A percentile compares a stretch with the other conserved stretches of the same genome.
These are phyloP conservation scores for Chrysoporthe puriensis DNA, from an alignment of 2,329 filamentous ascomycete species.

Conservation along the genomic window DNA sequence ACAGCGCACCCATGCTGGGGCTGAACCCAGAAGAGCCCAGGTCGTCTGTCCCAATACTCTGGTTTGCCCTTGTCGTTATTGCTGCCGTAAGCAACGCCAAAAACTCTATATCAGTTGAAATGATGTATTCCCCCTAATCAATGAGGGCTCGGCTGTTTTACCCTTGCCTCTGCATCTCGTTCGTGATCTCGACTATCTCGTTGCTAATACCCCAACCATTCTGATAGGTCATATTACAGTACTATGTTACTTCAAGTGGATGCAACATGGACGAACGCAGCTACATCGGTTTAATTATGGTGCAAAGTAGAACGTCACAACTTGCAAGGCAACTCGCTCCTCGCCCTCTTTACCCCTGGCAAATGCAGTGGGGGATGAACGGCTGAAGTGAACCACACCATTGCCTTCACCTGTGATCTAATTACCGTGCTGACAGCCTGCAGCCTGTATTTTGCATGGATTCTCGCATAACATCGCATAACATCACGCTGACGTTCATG, in stretches of 20 bases:
- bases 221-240: neutral
- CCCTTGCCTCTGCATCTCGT: neutral
- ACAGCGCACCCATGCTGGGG: neutral
- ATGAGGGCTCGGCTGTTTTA: neutral
- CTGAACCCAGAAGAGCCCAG: neutral
- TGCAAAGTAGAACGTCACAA: no score
- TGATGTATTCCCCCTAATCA: neutral
- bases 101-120: neutral
- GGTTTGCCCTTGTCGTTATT: neutral
- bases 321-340: no score
- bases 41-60: neutral
- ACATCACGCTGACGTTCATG: no score
- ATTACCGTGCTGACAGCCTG: no score
- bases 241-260: neutral
- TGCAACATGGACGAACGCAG: neutral
- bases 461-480: no score
- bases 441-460: no score
- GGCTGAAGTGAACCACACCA: no score
- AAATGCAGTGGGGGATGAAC: no score
- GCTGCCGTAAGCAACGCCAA: neutral
- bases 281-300: no score
- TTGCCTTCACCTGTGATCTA: no score
- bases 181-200: neutral
- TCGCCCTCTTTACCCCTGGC: no score
- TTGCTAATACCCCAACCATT: neutral